phyloP scores from a whole-genome alignment of 192 early-diverging fungal genomes.

The Phycomyces blakesleeanus region DNA sequence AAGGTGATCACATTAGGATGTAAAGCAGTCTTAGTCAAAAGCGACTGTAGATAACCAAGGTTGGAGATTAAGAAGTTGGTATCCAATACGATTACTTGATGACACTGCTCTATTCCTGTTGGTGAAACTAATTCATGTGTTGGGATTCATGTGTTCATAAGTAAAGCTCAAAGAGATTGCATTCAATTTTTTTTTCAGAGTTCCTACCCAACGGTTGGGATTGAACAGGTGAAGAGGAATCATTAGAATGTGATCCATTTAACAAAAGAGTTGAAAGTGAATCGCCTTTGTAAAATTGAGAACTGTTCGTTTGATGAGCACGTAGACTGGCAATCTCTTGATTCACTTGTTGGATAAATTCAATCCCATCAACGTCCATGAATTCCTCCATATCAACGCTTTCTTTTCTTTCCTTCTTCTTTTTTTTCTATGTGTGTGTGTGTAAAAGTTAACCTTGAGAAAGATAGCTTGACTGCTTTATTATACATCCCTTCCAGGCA shows the following conservation, averaged over 20 bases:
- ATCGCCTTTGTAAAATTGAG: not conserved
- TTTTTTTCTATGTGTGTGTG: no score
- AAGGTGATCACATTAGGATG: constrained; percentile 28
- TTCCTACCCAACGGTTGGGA: not conserved
- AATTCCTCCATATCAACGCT: not conserved
- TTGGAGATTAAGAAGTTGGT: constrained; percentile 56
- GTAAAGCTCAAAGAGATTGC: not conserved
- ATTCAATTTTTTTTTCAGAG: not conserved
- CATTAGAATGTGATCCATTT: not conserved
- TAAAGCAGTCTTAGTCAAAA: constrained; percentile 22
- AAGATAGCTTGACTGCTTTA: no score
- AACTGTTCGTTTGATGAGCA: not conserved
- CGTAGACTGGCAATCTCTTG: constrained; percentile 12
- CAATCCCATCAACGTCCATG: constrained; percentile 36
- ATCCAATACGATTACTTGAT: constrained; percentile 40
- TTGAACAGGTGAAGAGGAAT: not conserved
- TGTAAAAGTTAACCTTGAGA: no score
- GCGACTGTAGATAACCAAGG: constrained; percentile 40
- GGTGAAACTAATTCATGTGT: not conserved
- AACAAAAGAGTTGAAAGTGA: not conserved
- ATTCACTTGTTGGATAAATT: constrained; percentile 28
- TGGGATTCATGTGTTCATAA: not conserved
- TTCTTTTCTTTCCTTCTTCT: no score
- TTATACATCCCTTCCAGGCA: no score
- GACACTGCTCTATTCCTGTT: not conserved